phyloP scores from a whole-genome alignment of 805 yeast species.

The Metschnikowia amazonensis region DNA sequence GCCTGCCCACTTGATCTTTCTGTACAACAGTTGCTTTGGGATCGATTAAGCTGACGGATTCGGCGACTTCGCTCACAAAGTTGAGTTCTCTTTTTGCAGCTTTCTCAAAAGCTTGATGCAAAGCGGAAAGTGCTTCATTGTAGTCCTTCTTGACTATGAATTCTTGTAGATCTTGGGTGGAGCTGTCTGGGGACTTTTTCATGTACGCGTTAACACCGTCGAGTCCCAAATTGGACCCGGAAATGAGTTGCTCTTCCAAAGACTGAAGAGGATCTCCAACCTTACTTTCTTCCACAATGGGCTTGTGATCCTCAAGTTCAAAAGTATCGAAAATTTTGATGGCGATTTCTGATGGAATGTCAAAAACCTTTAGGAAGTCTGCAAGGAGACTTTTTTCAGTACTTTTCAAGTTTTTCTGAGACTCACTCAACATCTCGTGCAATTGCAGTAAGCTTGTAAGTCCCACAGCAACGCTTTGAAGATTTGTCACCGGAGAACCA shows the following conservation, averaged over 20 bases:
- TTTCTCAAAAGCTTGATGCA: constrained; percentile 32
- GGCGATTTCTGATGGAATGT: constrained; percentile 41
- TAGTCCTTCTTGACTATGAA: constrained; percentile 36
- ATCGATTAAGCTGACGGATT: constrained; percentile 24
- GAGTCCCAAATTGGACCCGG: background rate
- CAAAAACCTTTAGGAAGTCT: constrained; percentile 24
- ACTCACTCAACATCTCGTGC: constrained; percentile 12
- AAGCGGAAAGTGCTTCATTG: constrained; percentile 24
- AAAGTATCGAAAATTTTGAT: constrained; percentile 32
- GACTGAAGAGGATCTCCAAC: background rate
- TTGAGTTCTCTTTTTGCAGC: constrained; percentile 25
- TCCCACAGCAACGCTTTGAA: constrained; percentile 32
- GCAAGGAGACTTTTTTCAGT: constrained; percentile 18
- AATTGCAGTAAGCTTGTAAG: constrained; percentile 20
- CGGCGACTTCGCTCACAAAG: constrained; percentile 21
- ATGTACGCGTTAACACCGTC: background rate
- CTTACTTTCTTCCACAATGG: background rate
- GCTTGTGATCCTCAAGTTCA: constrained; percentile 3
- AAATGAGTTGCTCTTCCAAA: constrained; percentile 3
- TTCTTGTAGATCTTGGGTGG: background rate
- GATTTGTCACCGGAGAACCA: constrained; percentile 31
- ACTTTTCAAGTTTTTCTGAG: constrained; percentile 21
- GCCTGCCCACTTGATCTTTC: constrained; percentile 29
- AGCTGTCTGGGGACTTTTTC: background rate
- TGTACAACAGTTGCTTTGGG: constrained; percentile 26